A percentile compares a stretch with the other conserved stretches of the same genome.
These are phyloP conservation scores for Telfairia occidentalis DNA, from an alignment of 331 rosid species.

Conservation along the genomic window DNA sequence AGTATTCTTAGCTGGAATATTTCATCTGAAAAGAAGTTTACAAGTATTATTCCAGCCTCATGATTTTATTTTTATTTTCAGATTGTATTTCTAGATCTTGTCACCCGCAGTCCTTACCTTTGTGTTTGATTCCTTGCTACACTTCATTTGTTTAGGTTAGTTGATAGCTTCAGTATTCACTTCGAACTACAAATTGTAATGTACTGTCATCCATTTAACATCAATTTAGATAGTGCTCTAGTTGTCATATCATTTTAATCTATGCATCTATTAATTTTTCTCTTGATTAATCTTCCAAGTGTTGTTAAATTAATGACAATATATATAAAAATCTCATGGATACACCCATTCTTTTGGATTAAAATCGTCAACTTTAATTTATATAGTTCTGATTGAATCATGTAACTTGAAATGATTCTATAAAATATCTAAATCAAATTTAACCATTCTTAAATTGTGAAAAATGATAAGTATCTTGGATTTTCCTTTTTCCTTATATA, in stretches of 20 bases:
- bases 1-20: neutral
- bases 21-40: neutral
- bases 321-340: neutral
- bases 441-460: too few relatives aligned
- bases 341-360: too few relatives aligned
- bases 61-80: neutral
- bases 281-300: neutral
- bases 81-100: neutral
- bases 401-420: too few relatives aligned
- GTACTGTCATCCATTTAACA: neutral
- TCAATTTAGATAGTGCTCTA: neutral
- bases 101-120: neutral
- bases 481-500: too few relatives aligned
- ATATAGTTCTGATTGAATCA: too few relatives aligned
- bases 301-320: neutral
- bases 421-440: too few relatives aligned
- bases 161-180: neutral
- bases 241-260: neutral
- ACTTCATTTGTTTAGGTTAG: neutral
- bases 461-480: too few relatives aligned
- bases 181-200: conserved; percentile 3
- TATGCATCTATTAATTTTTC: neutral
- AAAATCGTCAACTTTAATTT: too few relatives aligned
- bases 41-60: neutral
- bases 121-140: neutral